phyloP scores from a whole-genome alignment of 208 protist species.

The Trypanosoma congolense region DNA sequence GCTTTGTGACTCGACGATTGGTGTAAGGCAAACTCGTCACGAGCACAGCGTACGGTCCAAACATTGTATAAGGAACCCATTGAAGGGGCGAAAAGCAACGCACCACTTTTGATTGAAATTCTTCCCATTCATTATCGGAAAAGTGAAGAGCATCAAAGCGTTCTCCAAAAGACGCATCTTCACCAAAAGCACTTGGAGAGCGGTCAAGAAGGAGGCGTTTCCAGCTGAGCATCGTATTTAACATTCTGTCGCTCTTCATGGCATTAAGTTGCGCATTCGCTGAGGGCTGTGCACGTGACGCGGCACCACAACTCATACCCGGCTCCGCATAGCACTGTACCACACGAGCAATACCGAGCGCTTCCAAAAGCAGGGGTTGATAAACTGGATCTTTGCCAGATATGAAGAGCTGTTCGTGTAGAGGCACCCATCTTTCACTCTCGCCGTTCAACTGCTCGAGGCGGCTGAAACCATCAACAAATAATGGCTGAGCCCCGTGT shows the following conservation, averaged over 20 bases:
- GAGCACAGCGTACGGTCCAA: conserved; percentile 26
- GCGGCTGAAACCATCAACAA: conserved; percentile 16
- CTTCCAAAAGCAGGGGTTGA: conserved; percentile 68
- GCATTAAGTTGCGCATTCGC: neutral
- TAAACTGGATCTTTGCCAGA: conserved; percentile 66
- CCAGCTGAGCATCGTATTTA: conserved; percentile 14
- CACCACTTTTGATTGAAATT: neutral
- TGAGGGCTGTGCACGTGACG: neutral
- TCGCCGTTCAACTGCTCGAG: neutral
- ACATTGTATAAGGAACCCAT: conserved; percentile 9
- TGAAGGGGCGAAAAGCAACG: conserved; percentile 12
- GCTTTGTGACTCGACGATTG: conserved; percentile 40
- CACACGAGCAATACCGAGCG: conserved; percentile 47
- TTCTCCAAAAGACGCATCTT: neutral
- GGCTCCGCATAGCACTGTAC: conserved; percentile 74
- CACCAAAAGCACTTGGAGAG: neutral
- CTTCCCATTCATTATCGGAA: conserved; percentile 11
- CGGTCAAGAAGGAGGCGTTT: conserved; percentile 19
- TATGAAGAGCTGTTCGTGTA: conserved; percentile 32
- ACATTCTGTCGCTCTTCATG: conserved; percentile 6
- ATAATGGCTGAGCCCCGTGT: conserved; percentile 47
- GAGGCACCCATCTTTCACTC: conserved; percentile 8
- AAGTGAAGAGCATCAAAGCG: conserved; percentile 4
- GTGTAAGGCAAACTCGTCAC: conserved; percentile 39
- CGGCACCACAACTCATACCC: neutral